Conservation (phyloP, 169 alveolate genomes). For the Plasmodium gaboni region DNA sequence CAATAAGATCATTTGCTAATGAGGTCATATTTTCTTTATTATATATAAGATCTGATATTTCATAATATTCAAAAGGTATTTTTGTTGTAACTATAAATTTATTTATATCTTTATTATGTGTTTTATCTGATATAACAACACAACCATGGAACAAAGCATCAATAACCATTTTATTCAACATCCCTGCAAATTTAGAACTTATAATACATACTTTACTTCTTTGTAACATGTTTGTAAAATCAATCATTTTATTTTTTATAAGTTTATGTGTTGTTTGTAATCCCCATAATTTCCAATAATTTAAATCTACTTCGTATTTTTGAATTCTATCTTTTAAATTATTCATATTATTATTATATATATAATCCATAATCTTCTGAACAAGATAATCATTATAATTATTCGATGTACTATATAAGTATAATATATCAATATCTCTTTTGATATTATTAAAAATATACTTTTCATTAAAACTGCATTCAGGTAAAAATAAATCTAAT, state of each 20-base stretch:
- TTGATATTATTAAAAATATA: not conserved
- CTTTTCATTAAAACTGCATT: slow-evolving; percentile 27
- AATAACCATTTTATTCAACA: slow-evolving; percentile 55
- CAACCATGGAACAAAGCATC: slow-evolving; percentile 67
- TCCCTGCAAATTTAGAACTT: slow-evolving; percentile 68
- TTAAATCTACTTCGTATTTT: slow-evolving; percentile 44
- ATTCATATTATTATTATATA: slow-evolving; percentile 41
- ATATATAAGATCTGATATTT: slow-evolving; percentile 45
- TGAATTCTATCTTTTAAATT: slow-evolving; percentile 20
- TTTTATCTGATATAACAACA: slow-evolving; percentile 61
- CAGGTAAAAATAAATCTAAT: slow-evolving; percentile 33
- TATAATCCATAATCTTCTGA: slow-evolving; percentile 67
- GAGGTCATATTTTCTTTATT: slow-evolving; percentile 50
- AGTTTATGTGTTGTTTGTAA: slow-evolving; percentile 72
- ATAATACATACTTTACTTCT: slow-evolving; percentile 72
- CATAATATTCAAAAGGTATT: slow-evolving; percentile 69
- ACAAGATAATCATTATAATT: slow-evolving; percentile 63
- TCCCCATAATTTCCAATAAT: slow-evolving; percentile 76
- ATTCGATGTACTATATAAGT: slow-evolving; percentile 43
- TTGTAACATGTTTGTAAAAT: slow-evolving; percentile 9
- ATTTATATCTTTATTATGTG: slow-evolving; percentile 64
- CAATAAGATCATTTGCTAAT: slow-evolving; percentile 20
- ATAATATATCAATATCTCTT: slow-evolving; percentile 65
- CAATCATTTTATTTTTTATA: slow-evolving; percentile 57
- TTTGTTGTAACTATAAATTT: slow-evolving; percentile 40